A percentile compares a stretch with the other conserved stretches of the same genome.
Conservation (phyloP, 768 basidiomycete genomes). For the Strobilomyces echinocephalus region DNA sequence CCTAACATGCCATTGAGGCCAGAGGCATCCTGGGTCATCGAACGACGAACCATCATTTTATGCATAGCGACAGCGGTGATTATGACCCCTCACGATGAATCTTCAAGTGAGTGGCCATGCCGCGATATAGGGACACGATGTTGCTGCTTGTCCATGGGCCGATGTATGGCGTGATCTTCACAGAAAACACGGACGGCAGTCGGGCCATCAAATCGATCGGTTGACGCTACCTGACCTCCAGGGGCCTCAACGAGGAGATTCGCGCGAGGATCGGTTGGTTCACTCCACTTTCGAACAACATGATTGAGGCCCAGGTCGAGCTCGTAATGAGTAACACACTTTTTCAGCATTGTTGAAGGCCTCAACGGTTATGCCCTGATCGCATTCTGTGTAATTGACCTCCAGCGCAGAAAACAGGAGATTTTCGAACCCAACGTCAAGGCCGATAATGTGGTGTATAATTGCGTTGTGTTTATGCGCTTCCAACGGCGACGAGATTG, state of each 20-base stretch:
- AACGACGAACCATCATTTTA: conserved; percentile 87
- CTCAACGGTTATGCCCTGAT: conserved; percentile 93
- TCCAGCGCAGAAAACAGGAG: conserved; percentile 95
- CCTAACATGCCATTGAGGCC: conserved; percentile 42
- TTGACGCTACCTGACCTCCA: conserved; percentile 90
- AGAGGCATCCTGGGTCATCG: background rate
- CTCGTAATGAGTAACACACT: conserved; percentile 90
- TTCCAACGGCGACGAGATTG: conserved; percentile 95
- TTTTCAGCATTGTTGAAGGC: conserved; percentile 91
- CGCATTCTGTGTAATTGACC: conserved; percentile 92
- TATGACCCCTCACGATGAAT: conserved; percentile 78
- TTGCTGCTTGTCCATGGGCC: conserved; percentile 88
- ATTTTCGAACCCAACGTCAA: conserved; percentile 98
- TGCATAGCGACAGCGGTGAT: conserved; percentile 97
- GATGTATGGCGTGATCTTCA: conserved; percentile 97
- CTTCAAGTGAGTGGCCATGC: conserved; percentile 79
- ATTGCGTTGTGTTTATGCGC: conserved; percentile 95
- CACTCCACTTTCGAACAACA: conserved; percentile 98
- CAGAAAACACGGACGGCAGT: conserved; percentile 98
- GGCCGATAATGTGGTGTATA: conserved; percentile 90
- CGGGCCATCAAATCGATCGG: conserved; percentile 92
- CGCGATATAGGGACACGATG: conserved; percentile 97
- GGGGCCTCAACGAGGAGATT: conserved; percentile 97
- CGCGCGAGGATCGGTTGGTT: conserved; percentile 90
- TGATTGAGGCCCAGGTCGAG: conserved; percentile 96